Evolutionary conservation across 352 stramenopile species (phyloP), one percentile per base, ranked within the genome.

Genomic region (Pythium myriotylum): DNA sequence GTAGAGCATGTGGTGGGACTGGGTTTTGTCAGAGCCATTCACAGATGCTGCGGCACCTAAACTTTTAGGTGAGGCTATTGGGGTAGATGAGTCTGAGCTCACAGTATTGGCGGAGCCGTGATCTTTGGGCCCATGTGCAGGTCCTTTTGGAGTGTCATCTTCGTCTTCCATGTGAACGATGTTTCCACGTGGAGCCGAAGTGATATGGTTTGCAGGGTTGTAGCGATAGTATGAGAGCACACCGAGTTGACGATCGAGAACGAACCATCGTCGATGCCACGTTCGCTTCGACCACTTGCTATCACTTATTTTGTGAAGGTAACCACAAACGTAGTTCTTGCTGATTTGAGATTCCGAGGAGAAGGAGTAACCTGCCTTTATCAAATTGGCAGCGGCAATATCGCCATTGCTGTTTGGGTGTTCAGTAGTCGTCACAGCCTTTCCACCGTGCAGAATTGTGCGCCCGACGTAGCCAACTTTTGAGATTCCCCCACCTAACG

Each of bases 261-360:
- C 86, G 32, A 94, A 94, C 86, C 86, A 94, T 39, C 86, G 70
- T n/a, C 81, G 78, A 59, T 94, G 84, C 86, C 86, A 94, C 32
- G 82, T 88, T 0, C 84, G 77, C 55, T 94, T 88, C 0, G 81
- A 78, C 81, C 84, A 93, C 52, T 93, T 94, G 49, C 84, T 84
- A 56, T 94, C 86, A 50, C 84, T 92, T 27, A 94, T 83, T 64
- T 94, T 94, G 71, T 94, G 81, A 14, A 94, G 41, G 45, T 94
- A 94, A 1, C 86, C 86, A 23, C 83, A 91, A 8, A 92, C 83
- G 48, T 91, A 92, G 54, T 90, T 82, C 32, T 88, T 88, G 41
- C 79, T 93, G 48, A 81, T 83, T 53, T 88, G 84, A 7, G 76
- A 90, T 54, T 92, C 84, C 1, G 81, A 91, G 32, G 81, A 92